Percentiles rank a stretch among this genome's conserved stretches.
phyloP scores from a whole-genome alignment of 2,329 filamentous ascomycete genomes.

The Exophiala dermatitidis region DNA sequence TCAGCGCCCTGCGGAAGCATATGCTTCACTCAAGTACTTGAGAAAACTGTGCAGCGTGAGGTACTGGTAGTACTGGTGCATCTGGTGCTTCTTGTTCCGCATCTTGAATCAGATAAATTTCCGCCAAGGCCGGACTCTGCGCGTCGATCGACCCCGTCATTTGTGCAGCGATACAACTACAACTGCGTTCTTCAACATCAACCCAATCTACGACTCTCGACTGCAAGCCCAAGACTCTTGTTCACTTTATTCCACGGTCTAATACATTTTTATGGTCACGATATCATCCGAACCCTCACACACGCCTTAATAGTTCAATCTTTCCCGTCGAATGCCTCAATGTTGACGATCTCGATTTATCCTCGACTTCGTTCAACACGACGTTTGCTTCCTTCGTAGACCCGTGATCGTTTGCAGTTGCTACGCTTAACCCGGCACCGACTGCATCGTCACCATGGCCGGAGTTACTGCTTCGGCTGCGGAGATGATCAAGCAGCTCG shows the following conservation, averaged over 20 bases:
- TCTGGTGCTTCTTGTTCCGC: not conserved
- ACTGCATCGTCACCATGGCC: conserved; percentile 19
- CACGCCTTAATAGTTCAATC: conserved; percentile 7
- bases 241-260: not conserved
- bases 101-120: not conserved
- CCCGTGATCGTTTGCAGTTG: conserved; percentile 8
- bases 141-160: not conserved
- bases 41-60: no score
- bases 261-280: not conserved
- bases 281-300: not conserved
- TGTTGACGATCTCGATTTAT: conserved; percentile 7
- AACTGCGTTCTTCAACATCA: conserved; percentile 3
- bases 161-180: not conserved
- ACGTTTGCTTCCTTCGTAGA: conserved; percentile 12
- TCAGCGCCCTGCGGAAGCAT: not conserved
- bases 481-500: conserved; percentile 65
- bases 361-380: not conserved
- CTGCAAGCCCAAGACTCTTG: not conserved
- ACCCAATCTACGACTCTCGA: not conserved
- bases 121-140: conserved; percentile 4
- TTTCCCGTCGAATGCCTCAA: not conserved
- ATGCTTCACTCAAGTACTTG: no score
- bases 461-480: conserved; percentile 15
- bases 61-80: not conserved
- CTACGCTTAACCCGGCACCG: conserved; percentile 2